A percentile compares a stretch with the other conserved stretches of the same genome.
Conservation (phyloP, 441 rosid species). For the Syzygium malaccense region DNA sequence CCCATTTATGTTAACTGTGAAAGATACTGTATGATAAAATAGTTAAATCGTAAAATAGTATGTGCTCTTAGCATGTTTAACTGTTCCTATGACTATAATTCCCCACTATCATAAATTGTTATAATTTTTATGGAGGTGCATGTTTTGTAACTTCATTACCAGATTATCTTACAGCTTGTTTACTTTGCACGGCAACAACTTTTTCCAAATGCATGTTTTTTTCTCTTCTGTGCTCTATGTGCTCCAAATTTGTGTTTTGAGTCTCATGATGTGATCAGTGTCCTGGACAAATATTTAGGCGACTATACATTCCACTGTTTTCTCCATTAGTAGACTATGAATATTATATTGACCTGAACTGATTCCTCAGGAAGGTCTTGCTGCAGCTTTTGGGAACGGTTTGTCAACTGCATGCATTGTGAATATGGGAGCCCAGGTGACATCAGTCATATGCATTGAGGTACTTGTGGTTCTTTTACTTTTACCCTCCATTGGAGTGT, state of each 20-base stretch:
- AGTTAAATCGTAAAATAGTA: not conserved
- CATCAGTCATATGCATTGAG: slow-evolving; percentile 88
- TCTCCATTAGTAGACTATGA: not conserved
- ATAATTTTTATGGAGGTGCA: not conserved
- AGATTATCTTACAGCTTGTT: not conserved
- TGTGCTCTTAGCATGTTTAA: not conserved
- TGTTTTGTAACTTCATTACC: not conserved
- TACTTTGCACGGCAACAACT: not conserved
- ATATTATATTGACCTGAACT: slow-evolving; percentile 7
- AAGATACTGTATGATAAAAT: not conserved
- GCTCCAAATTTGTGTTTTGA: not conserved
- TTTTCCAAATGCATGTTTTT: not conserved
- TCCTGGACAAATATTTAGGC: not conserved
- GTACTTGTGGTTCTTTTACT: slow-evolving; percentile 28
- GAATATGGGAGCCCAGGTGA: slow-evolving; percentile 88
- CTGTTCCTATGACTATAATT: not conserved
- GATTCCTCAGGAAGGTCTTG: slow-evolving; percentile 70
- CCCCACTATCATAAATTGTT: not conserved
- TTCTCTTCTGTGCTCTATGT: not conserved
- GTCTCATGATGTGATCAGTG: not conserved
- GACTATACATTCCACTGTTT: not conserved
- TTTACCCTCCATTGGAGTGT: not conserved
- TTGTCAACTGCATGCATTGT: slow-evolving; percentile 88
- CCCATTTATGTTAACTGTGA: not conserved
- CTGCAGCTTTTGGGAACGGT: slow-evolving; percentile 95